Base-by-base conservation (phyloP, 2,329 filamentous ascomycete species). In the Curvularia lunata region DNA sequence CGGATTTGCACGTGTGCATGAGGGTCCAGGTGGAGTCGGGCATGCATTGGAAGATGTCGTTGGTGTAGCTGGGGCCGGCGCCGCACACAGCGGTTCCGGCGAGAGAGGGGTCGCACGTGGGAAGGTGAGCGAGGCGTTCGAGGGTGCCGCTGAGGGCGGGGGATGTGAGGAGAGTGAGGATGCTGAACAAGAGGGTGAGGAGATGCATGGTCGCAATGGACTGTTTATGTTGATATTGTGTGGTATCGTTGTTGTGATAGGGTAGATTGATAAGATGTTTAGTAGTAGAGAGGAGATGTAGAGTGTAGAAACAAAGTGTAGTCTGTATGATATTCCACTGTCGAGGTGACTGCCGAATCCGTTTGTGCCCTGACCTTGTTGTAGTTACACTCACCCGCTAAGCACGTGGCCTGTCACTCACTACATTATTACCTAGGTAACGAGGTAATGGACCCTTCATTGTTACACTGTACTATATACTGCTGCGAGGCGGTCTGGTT, bases 21-120 rank as follows among this genome's bases (percentile, higher is more conserved):
- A 25, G 41, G 28, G 32, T 16, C 49, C 49, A 52, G 40, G 7
- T 30, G 7, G 25, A 6, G 13, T 34, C 19, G 4, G 16, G 23
- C 19, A 13, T 25, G 28, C 49, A 52, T 10, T 28, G 32, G 50
- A 46, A 38, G n/a, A 52, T 28, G 19, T 45, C 30, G 8, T 52
- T 52, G 16, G 6, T n/a, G 23, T 25, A 41, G 47, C 19, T 18
- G 28, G 41, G 13, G 10, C 21, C 4, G 8, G 1, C 4, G 49
- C 28, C 34, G 7, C 50, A 52, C 21, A 6, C 1, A n/a, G 27
- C n/a, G 4, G 18, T n/a, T 16, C 41, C 50, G 27, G 27, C 5
- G 34, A 27, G 28, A 18, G 13, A 3, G 23, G 5, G 2, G n/a
- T 0, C 1, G 52, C 37, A 37, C 13, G n/a, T 37, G 4, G 27